Evolutionary conservation across 2,329 filamentous ascomycete species (phyloP).

Genomic region (Fusarium agapanthi): DNA sequence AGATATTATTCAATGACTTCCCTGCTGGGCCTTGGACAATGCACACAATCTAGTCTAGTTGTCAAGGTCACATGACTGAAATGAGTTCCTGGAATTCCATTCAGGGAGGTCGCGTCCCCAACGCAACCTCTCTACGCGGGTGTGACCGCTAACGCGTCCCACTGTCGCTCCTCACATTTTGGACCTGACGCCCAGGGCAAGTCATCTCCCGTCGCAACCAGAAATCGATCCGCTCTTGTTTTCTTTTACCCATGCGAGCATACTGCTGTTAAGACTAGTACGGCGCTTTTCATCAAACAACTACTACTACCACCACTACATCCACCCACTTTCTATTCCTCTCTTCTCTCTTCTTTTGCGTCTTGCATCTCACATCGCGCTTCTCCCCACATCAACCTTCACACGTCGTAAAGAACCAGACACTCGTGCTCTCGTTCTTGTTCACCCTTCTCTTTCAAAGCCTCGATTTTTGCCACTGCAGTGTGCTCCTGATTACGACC

Average conservation of each 20-base stretch:
- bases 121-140: slow-evolving; percentile 45
- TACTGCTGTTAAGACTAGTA: slow-evolving; percentile 13
- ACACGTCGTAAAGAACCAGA: slow-evolving; percentile 8
- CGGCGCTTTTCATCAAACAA: slow-evolving; percentile 25
- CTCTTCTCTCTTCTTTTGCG: neutral
- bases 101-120: slow-evolving; percentile 13
- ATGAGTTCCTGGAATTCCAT: neutral
- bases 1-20: neutral
- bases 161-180: slow-evolving; percentile 29
- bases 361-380: slow-evolving; percentile 13
- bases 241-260: slow-evolving; percentile 28
- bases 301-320: neutral
- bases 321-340: slow-evolving; percentile 12
- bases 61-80: slow-evolving; percentile 12
- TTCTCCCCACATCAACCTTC: slow-evolving; percentile 5
- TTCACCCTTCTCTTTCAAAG: neutral
- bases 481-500: neutral
- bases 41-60: neutral
- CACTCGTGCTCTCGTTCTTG: neutral
- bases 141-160: slow-evolving; percentile 41
- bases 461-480: neutral
- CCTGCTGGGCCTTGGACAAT: neutral
- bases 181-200: slow-evolving; percentile 13
- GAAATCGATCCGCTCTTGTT: slow-evolving; percentile 38
- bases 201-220: slow-evolving; percentile 39